Base-by-base conservation (phyloP, 2,329 filamentous ascomycete species). In the Pseudogymnoascus sp. region DNA sequence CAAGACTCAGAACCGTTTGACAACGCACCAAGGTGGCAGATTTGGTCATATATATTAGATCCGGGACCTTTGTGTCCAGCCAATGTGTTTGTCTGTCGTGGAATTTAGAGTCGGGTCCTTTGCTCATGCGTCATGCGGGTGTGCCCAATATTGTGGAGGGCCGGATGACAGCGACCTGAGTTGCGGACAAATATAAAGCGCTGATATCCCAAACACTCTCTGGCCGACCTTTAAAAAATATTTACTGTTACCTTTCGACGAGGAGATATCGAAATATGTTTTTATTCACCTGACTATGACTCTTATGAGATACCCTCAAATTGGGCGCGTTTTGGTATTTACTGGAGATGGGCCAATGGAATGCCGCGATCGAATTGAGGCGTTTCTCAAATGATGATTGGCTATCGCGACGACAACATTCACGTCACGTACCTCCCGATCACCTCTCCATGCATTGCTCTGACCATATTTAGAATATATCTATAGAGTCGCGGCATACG, bases 381-480 rank as follows among this genome's bases (percentile, higher is more conserved):
- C 28, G 28, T 6, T 53, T 53, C 47, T 33, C 47, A 33, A 18
- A 3, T 33, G 5, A 33, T 53, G 47, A 53, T 53, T 53, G 47
- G 47, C 47, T 53, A 20, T 20, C 8, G 28, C 47, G 25, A 53
- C 47, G 47, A 53, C 47, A 53, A 53, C 47, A 53, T 15, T 33
- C 28, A 33, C n/a, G n/a, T 33, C 47, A 53, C 25, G 47, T 53
- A 53, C 47, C 47, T 33, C 47, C 47, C 47, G 47, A 53, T 33
- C 47, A 33, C 7, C 47, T 53, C 15, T 53, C 6, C 28, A 11
- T 53, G 25, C 25, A 53, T 53, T 18, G 28, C 9, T 53, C 47
- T 53, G 15, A 53, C 47, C 18, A 30, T 53, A 53, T 53, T 33
- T n/a, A 53, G 47, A 53, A 53, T 33, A 53, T 53, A 33, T 53